Base-by-base conservation (phyloP, 805 yeast species). In the Metahyphopichia silvanorum region DNA sequence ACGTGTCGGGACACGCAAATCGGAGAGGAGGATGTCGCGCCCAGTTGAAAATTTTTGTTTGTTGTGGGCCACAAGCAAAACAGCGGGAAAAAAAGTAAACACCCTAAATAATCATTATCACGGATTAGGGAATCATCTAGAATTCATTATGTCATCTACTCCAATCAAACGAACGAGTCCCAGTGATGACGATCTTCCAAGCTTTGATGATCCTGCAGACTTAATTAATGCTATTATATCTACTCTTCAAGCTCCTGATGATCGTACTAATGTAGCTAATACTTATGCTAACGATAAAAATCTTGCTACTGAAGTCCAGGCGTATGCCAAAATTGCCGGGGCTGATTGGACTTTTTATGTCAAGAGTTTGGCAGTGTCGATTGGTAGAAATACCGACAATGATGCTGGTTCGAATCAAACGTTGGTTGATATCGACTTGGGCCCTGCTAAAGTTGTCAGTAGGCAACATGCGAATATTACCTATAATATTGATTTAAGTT, bases 371-470 rank as follows among this genome's bases (percentile, higher is more conserved):
- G 74, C 73, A 18, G 75, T 91, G 4, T 64, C 82, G 1, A 85
- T 93, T 37, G 98, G 98, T n/a, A 73, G 98, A 49, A 82, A 82
- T 49, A 85, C 96, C 2, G 71, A 68, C 24, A 32, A 40, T 37
- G 28, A 17, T 14, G 29, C 32, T 25, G 15, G 7, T 16, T 32
- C 29, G 29, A 34, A 17, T 20, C 31, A 34, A 20, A 28, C 32
- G 21, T 17, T 26, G 38, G 77, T 80, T 23, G 88, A 88, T 50
- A 91, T 91, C 30, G 98, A 93, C 58, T 66, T 93, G 48, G 97
- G 97, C 2, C 98, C 98, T 1, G 91, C 96, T 8, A 91, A 91
- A 58, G 95, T 93, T n/a, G 98, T 93, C 3, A 81, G 93, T 15
- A 76, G 99, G 42, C 79, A 75, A 45, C 98, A 93, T 55, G 98